These are phyloP conservation scores for Eimeria maxima DNA, from an alignment of 169 alveolate species.

Conservation along the genomic window DNA sequence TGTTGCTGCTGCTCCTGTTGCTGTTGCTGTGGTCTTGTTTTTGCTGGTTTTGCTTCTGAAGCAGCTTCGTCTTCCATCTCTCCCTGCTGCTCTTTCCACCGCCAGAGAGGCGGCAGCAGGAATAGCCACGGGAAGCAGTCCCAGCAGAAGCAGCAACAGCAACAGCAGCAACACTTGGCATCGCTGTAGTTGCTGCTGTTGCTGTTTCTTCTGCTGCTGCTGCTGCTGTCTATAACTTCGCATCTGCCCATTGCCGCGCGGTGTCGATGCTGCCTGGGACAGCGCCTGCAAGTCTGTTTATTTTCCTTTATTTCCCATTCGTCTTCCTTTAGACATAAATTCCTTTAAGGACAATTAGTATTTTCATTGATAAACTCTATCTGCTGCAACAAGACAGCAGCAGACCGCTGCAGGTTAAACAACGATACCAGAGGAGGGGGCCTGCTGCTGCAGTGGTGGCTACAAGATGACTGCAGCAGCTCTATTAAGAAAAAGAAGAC, in stretches of 20 bases:
- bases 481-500: too few species aligned
- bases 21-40: too few species aligned
- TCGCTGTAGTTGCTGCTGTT: not conserved
- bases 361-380: not conserved
- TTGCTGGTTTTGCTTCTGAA: too few species aligned
- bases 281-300: not conserved
- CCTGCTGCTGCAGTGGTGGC: too few species aligned
- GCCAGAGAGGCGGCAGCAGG: not conserved
- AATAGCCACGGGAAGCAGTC: constrained; percentile 11
- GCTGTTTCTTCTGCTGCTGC: not conserved
- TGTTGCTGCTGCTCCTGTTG: constrained; percentile 15
- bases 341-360: not conserved
- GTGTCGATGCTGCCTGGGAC: not conserved
- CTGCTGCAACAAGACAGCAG: too few species aligned
- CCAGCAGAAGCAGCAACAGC: constrained; percentile 43
- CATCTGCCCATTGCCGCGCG: not conserved
- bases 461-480: too few species aligned
- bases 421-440: too few species aligned
- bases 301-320: not conserved
- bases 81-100: not conserved
- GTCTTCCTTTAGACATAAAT: too few species aligned
- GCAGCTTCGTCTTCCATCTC: constrained; percentile 3
- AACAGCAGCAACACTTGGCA: not conserved
- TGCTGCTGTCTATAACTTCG: not conserved
- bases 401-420: too few species aligned